These are phyloP conservation scores for Andrographis paniculata DNA, from an alignment of 305 asterid species.

Conservation along the genomic window DNA sequence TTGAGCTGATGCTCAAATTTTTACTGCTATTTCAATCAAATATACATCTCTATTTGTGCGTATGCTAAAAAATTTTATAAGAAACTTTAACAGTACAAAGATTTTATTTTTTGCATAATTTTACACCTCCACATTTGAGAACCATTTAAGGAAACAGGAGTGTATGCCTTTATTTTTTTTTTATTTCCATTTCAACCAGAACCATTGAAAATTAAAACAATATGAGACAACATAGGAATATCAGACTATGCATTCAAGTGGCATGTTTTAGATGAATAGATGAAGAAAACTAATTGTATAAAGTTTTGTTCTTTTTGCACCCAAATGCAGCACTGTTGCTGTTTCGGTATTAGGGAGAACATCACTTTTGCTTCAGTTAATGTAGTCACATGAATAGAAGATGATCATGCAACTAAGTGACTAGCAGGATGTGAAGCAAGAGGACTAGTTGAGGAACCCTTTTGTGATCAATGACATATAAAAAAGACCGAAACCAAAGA, in stretches of 20 bases:
- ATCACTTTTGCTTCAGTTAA: slow-evolving; percentile 9
- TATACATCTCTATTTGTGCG: too few relatives aligned
- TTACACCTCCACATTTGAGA: too few relatives aligned
- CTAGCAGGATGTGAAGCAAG: slow-evolving; percentile 6
- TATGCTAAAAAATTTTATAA: too few relatives aligned
- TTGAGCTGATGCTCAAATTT: too few relatives aligned
- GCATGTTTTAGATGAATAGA: background rate
- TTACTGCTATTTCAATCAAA: too few relatives aligned
- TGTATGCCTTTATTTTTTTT: too few relatives aligned
- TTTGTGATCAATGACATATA: slow-evolving; percentile 2
- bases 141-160: too few relatives aligned
- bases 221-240: background rate
- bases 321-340: slow-evolving; percentile 8
- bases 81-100: too few relatives aligned
- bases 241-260: background rate
- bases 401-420: slow-evolving; percentile 5
- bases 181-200: too few relatives aligned
- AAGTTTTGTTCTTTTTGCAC: slow-evolving; percentile 3
- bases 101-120: too few relatives aligned
- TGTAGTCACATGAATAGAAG: slow-evolving; percentile 3
- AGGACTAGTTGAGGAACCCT: slow-evolving; percentile 8
- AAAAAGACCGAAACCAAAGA: too few relatives aligned
- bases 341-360: slow-evolving; percentile 6
- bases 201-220: background rate
- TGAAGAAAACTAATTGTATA: background rate